phyloP scores from a whole-genome alignment of 257 asterid species.

The Solanum verrucosum region DNA sequence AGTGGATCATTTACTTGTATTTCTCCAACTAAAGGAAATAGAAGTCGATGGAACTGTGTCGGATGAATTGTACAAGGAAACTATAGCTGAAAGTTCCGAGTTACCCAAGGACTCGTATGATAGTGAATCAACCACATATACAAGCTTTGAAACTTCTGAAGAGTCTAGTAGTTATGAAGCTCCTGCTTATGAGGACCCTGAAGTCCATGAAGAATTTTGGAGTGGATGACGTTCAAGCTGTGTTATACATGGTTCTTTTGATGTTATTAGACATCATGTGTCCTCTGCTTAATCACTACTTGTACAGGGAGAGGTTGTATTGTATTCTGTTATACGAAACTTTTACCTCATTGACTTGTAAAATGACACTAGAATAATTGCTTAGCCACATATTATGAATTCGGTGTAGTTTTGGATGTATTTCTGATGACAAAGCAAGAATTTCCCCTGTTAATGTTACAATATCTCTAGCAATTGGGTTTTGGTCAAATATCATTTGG shows the following conservation, averaged over 20 bases:
- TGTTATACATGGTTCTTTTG: neutral
- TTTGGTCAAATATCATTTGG: neutral
- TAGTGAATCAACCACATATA: neutral
- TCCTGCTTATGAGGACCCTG: slow-evolving; percentile 30
- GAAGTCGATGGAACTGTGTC: slow-evolving; percentile 15
- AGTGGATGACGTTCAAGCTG: slow-evolving; percentile 13
- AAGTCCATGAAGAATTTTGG: slow-evolving; percentile 50
- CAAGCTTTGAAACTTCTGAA: slow-evolving; percentile 9
- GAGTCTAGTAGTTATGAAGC: slow-evolving; percentile 32
- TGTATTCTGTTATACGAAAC: neutral
- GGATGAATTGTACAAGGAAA: slow-evolving; percentile 9
- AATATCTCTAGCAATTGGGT: neutral
- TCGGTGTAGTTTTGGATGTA: neutral
- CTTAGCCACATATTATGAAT: neutral
- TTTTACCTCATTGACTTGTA: neutral
- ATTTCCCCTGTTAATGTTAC: neutral
- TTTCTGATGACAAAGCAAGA: neutral
- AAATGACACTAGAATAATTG: neutral
- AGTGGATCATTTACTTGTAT: slow-evolving; percentile 39
- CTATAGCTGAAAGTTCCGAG: slow-evolving; percentile 18
- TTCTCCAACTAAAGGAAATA: slow-evolving; percentile 20
- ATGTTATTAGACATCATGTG: neutral
- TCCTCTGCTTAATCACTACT: neutral
- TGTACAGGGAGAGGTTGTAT: slow-evolving; percentile 1
- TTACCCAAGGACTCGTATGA: slow-evolving; percentile 6